Conservation (phyloP, 2,329 filamentous ascomycete species). For the Lachnellula subtilissima region DNA sequence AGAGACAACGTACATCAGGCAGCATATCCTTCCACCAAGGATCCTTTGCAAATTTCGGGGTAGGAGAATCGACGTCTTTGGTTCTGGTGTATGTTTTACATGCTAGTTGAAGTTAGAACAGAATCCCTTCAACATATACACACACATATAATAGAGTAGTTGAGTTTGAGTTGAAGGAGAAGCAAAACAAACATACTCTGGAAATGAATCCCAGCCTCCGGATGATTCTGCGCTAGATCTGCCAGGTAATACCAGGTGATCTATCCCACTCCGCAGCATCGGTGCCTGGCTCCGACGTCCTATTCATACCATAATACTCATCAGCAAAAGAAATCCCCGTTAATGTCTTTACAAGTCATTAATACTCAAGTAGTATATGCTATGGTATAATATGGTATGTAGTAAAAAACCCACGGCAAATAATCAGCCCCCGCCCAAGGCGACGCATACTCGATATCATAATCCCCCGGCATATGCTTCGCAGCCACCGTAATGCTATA, state of each 20-base stretch:
- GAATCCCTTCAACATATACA: constrained; percentile 28
- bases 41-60: not conserved
- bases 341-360: no score
- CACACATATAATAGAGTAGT: constrained; percentile 17
- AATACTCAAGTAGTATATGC: not conserved
- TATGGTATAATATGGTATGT: not conserved
- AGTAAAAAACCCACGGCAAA: constrained; percentile 1
- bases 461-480: constrained; percentile 89
- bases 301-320: not conserved
- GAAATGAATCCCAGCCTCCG: constrained; percentile 74
- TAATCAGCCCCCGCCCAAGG: constrained; percentile 82
- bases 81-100: constrained; percentile 1
- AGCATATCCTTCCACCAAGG: not conserved
- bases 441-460: constrained; percentile 81
- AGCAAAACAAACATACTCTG: constrained; percentile 46
- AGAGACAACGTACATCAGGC: not conserved
- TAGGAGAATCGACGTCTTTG: constrained; percentile 3
- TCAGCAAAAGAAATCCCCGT: no score
- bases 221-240: constrained; percentile 28
- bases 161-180: not conserved
- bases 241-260: constrained; percentile 32
- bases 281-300: constrained; percentile 21
- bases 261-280: constrained; percentile 38
- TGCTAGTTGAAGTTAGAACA: not conserved
- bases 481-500: constrained; percentile 65